phyloP scores from a whole-genome alignment of 345 rosid genomes.

The Hypericum perforatum region DNA sequence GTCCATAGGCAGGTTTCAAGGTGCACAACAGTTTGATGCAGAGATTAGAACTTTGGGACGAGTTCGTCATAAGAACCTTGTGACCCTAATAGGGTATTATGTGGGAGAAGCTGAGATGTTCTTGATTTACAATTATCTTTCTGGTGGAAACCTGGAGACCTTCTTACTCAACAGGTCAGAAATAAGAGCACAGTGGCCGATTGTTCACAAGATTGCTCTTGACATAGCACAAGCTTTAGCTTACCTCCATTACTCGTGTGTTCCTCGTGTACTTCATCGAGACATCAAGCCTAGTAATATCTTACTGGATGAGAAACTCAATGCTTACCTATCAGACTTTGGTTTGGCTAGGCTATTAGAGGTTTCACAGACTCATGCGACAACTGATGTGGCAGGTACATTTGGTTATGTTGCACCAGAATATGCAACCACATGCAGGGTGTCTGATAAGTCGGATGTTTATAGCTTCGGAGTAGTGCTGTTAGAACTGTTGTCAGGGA shows the following conservation, averaged over 20 bases:
- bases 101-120: conserved; percentile 55
- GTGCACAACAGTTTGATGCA: conserved; percentile 57
- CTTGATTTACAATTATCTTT: conserved; percentile 51
- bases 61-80: conserved; percentile 54
- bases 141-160: conserved; percentile 62
- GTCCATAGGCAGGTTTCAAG: conserved; percentile 49
- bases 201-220: conserved; percentile 47
- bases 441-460: conserved; percentile 65
- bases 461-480: conserved; percentile 60
- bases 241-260: conserved; percentile 57
- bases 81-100: conserved; percentile 52
- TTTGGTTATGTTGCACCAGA: conserved; percentile 75
- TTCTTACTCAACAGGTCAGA: conserved; percentile 45
- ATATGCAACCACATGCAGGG: conserved; percentile 65
- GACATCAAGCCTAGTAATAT: conserved; percentile 74
- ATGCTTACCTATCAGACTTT: conserved; percentile 63
- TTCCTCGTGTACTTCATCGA: conserved; percentile 60
- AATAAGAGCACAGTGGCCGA: conserved; percentile 33
- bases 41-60: conserved; percentile 56
- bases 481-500: conserved; percentile 54
- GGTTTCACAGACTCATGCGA: conserved; percentile 64
- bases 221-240: conserved; percentile 57
- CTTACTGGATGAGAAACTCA: conserved; percentile 47
- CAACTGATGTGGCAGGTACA: conserved; percentile 66
- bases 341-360: conserved; percentile 59